Evolutionary conservation across 768 basidiomycete species (phyloP).

Genomic region (Boletus rufocinnamomeus): DNA sequence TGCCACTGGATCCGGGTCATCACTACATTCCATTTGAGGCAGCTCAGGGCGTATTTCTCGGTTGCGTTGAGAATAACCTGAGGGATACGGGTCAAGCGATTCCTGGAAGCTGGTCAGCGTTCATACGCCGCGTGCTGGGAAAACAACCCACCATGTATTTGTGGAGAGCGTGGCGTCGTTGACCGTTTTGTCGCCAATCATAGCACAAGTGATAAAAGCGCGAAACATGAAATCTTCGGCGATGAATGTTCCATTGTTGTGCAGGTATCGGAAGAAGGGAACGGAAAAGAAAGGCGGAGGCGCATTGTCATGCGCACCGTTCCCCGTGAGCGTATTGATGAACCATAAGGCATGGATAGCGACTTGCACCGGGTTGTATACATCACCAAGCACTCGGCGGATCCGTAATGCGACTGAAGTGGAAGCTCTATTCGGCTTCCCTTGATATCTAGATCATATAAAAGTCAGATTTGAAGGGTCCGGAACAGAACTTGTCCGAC

Average conservation of each 20-base stretch:
- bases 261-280: conserved; percentile 34
- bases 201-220: conserved; percentile 37
- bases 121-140: neutral
- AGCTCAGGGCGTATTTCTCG: conserved; percentile 23
- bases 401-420: conserved; percentile 22
- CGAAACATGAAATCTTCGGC: conserved; percentile 39
- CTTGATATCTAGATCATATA: conserved; percentile 19
- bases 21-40: conserved; percentile 26
- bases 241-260: conserved; percentile 27
- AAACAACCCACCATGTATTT: conserved; percentile 32
- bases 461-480: conserved; percentile 1
- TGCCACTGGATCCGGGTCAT: conserved; percentile 27
- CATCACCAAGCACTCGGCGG: conserved; percentile 19
- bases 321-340: conserved; percentile 30
- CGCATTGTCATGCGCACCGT: conserved; percentile 12
- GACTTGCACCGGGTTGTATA: conserved; percentile 33
- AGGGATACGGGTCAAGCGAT: conserved; percentile 24
- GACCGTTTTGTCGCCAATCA: conserved; percentile 38
- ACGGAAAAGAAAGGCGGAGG: conserved; percentile 30
- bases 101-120: conserved; percentile 23
- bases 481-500: conserved; percentile 7
- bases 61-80: conserved; percentile 25
- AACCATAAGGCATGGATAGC: conserved; percentile 36
- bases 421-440: conserved; percentile 6
- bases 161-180: conserved; percentile 35